phyloP scores from a whole-genome alignment of 176 grass and related monocot genomes.

The Thalia dealbata region DNA sequence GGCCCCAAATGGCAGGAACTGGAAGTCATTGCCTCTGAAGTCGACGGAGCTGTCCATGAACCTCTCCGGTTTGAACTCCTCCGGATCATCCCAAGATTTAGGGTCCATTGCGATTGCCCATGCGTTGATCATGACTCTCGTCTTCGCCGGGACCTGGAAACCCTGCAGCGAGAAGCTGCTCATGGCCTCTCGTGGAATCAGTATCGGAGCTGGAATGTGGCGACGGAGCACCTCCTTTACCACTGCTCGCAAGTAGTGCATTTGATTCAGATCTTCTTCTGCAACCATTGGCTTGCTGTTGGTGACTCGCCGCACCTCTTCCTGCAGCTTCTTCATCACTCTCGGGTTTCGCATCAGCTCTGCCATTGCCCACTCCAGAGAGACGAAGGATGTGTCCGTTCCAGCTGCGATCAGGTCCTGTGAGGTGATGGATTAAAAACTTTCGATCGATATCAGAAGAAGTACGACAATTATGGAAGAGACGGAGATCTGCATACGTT shows the following conservation, averaged over 20 bases:
- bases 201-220: constrained; percentile 48
- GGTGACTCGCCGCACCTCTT: constrained; percentile 25
- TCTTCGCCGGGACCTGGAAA: constrained; percentile 37
- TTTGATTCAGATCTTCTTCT: constrained; percentile 28
- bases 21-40: constrained; percentile 38
- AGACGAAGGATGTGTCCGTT: constrained; percentile 35
- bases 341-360: constrained; percentile 37
- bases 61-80: constrained; percentile 57
- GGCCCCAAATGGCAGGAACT: constrained; percentile 51
- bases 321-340: constrained; percentile 36
- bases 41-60: constrained; percentile 32
- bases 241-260: constrained; percentile 39
- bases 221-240: constrained; percentile 57
- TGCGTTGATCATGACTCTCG: constrained; percentile 38
- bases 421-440: neutral
- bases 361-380: constrained; percentile 58
- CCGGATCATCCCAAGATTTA: constrained; percentile 33
- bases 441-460: neutral
- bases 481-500: neutral
- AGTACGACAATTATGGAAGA: neutral
- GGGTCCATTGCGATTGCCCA: constrained; percentile 69
- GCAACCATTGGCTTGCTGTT: constrained; percentile 10
- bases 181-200: constrained; percentile 38
- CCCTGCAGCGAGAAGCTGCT: constrained; percentile 21
- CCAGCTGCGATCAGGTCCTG: constrained; percentile 57